Percentiles rank a stretch among this genome's conserved stretches.
Evolutionary conservation across 129 eudicot species (phyloP).

Genomic region (Calendula officinalis): DNA sequence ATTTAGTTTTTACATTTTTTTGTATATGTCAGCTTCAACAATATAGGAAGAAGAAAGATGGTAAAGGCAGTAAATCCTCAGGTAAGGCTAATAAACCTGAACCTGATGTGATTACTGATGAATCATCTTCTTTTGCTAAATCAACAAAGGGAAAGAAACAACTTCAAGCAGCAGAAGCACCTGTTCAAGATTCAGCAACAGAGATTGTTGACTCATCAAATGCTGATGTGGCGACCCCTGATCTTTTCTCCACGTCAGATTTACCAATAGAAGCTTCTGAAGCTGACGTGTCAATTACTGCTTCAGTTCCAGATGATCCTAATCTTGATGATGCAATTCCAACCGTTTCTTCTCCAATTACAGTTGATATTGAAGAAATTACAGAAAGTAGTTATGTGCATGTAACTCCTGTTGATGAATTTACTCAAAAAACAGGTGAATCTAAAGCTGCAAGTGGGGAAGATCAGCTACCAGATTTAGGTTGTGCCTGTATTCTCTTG

Average conservation of each 20-base stretch:
- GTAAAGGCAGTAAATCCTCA: slow-evolving; percentile 70
- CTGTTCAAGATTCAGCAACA: neutral
- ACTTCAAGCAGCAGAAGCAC: slow-evolving; percentile 22
- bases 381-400: slow-evolving; percentile 25
- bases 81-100: slow-evolving; percentile 67
- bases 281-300: slow-evolving; percentile 25
- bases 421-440: slow-evolving; percentile 37
- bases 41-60: slow-evolving; percentile 86
- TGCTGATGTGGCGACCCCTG: slow-evolving; percentile 31
- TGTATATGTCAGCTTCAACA: slow-evolving; percentile 75
- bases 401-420: slow-evolving; percentile 24
- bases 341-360: slow-evolving; percentile 22
- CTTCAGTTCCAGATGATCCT: slow-evolving; percentile 25
- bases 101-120: slow-evolving; percentile 34
- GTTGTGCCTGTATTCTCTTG: slow-evolving; percentile 84
- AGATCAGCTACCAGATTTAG: slow-evolving; percentile 97
- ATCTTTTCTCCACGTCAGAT: slow-evolving; percentile 21
- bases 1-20: slow-evolving; percentile 7
- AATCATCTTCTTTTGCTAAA: slow-evolving; percentile 34
- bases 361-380: slow-evolving; percentile 26
- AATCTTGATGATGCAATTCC: slow-evolving; percentile 20
- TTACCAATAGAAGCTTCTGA: slow-evolving; percentile 38
- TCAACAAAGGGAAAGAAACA: slow-evolving; percentile 29
- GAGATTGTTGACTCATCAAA: slow-evolving; percentile 28
- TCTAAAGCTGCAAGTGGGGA: slow-evolving; percentile 39